Evolutionary conservation across 331 rosid genomes (phyloP).

Genomic region (Stylosanthes scabra): DNA sequence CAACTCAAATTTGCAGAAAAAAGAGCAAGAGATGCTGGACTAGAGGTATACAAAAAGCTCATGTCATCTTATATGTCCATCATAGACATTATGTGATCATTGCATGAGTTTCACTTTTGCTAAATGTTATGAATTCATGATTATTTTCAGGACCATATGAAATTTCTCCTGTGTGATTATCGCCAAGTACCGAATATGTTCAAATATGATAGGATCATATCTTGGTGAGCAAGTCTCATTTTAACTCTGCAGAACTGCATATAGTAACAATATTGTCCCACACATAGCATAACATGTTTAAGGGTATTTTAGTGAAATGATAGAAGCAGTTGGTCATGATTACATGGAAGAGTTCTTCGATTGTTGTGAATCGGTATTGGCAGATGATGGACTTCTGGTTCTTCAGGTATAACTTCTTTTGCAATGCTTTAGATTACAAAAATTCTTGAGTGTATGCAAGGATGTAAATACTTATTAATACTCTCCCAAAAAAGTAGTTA

Average conservation of each 20-base stretch:
- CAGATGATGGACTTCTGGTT: slow-evolving; percentile 80
- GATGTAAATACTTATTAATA: too few relatives aligned
- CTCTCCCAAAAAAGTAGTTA: not conserved
- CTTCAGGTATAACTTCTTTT: slow-evolving; percentile 63
- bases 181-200: slow-evolving; percentile 69
- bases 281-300: slow-evolving; percentile 28
- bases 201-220: slow-evolving; percentile 80
- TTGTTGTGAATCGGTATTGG: slow-evolving; percentile 76
- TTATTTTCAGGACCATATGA: slow-evolving; percentile 45
- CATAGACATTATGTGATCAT: too few relatives aligned
- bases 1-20: slow-evolving; percentile 76
- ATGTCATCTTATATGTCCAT: too few relatives aligned
- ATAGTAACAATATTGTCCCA: not conserved
- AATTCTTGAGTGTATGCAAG: not conserved
- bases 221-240: slow-evolving; percentile 60
- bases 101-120: not conserved
- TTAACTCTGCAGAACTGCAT: not conserved
- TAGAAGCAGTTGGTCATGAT: slow-evolving; percentile 90
- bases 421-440: not conserved
- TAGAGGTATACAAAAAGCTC: slow-evolving; percentile 60
- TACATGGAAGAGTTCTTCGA: slow-evolving; percentile 84
- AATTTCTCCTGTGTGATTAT: slow-evolving; percentile 79
- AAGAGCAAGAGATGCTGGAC: slow-evolving; percentile 75
- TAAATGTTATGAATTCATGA: too few relatives aligned
- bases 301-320: slow-evolving; percentile 77